A percentile compares a stretch with the other conserved stretches of the same genome.
phyloP scores from a whole-genome alignment of 306 rosid genomes.

The Morella rubra region DNA sequence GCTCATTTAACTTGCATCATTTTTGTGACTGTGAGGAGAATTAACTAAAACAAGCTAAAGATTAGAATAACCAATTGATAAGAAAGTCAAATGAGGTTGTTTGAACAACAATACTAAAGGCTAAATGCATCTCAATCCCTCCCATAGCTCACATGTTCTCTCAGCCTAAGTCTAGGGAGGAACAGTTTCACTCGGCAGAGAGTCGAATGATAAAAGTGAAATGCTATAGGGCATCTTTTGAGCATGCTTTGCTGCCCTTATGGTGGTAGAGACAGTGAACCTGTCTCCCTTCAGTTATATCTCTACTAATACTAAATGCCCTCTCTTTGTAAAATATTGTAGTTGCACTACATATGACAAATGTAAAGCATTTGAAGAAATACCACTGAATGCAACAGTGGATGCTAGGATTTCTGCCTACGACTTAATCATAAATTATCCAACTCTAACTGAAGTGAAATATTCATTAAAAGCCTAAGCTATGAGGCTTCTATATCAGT shows the following conservation, averaged over 20 bases:
- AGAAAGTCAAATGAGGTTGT: neutral
- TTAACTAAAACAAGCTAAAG: too few relatives aligned
- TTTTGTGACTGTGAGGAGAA: neutral
- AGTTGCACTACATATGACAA: neutral
- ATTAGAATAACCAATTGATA: neutral
- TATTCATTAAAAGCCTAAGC: too few relatives aligned
- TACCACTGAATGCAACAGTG: too few relatives aligned
- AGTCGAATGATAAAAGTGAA: too few relatives aligned
- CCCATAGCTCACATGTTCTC: neutral
- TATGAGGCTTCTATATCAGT: neutral
- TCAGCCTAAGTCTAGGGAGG: neutral
- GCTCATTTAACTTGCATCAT: neutral
- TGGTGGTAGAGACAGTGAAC: neutral
- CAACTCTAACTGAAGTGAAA: too few relatives aligned
- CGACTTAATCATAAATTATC: too few relatives aligned
- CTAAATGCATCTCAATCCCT: neutral
- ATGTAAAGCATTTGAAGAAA: too few relatives aligned
- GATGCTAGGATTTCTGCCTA: too few relatives aligned
- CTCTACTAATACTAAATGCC: neutral
- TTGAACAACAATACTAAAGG: neutral
- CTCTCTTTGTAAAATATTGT: neutral
- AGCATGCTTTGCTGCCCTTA: too few relatives aligned
- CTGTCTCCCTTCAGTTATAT: neutral
- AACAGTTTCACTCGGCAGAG: too few relatives aligned
- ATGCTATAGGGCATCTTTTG: too few relatives aligned